phyloP scores from a whole-genome alignment of 306 rosid genomes.

The Sesbania bispinosa region DNA sequence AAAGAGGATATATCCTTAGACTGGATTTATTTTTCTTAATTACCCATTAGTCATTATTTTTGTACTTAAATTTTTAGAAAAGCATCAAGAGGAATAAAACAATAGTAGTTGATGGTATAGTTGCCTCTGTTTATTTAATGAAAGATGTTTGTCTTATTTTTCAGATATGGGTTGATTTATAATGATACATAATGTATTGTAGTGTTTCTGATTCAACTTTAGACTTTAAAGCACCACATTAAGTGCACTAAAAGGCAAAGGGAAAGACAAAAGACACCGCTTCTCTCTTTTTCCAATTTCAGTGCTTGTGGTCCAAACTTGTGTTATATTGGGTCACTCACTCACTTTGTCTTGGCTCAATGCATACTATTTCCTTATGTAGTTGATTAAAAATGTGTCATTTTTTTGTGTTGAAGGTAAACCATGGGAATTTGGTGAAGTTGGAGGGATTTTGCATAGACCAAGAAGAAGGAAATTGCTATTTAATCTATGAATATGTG shows the following conservation, averaged over 20 bases:
- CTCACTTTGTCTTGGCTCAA: too few relatives aligned
- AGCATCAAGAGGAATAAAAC: not conserved
- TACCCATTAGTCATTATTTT: not conserved
- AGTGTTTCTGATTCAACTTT: too few relatives aligned
- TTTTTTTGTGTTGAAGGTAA: conserved; percentile 54
- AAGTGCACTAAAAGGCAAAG: conserved; percentile 13
- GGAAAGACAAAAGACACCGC: conserved; percentile 14
- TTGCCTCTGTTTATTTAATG: not conserved
- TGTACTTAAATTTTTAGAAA: not conserved
- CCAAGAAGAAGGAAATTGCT: conserved; percentile 63
- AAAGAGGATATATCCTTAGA: not conserved
- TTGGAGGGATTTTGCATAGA: conserved; percentile 92
- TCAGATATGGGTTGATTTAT: not conserved
- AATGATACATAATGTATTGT: too few relatives aligned
- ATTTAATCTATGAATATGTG: conserved; percentile 74
- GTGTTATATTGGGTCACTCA: too few relatives aligned
- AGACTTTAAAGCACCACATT: not conserved
- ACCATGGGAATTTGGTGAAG: conserved; percentile 95
- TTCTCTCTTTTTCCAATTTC: too few relatives aligned
- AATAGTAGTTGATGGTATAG: not conserved
- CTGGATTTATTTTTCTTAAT: not conserved
- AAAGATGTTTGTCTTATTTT: conserved; percentile 27
- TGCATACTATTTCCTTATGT: too few relatives aligned
- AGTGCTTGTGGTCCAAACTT: too few relatives aligned
- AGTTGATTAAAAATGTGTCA: conserved; percentile 7